Evolutionary conservation across 2,329 filamentous ascomycete genomes (phyloP).

Genomic region (Xylaria sp.): DNA sequence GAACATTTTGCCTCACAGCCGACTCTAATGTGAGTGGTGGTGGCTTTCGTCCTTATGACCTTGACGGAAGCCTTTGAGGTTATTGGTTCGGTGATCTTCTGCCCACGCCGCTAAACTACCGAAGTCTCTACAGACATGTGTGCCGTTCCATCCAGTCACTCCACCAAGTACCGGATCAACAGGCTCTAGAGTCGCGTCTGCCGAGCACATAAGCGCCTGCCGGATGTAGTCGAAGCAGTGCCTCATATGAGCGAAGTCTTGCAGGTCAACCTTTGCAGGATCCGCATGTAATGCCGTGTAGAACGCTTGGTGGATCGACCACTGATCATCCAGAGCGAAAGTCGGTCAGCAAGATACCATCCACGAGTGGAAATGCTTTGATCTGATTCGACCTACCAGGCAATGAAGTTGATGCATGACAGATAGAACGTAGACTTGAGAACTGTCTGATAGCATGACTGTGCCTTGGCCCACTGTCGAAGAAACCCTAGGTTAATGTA

Average conservation of each 20-base stretch:
- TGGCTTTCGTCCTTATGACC: background rate
- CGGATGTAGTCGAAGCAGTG: slow-evolving; percentile 24
- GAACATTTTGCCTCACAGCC: background rate
- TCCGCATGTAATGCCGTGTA: background rate
- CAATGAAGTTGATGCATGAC: background rate
- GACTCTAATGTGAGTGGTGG: background rate
- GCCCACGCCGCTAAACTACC: slow-evolving; percentile 9
- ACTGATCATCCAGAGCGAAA: background rate
- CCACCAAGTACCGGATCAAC: background rate
- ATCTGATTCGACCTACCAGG: background rate
- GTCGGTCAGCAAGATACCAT: background rate
- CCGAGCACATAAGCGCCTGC: slow-evolving; percentile 14
- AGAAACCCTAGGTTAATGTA: background rate
- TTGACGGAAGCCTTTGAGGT: background rate
- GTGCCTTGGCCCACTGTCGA: slow-evolving; percentile 15
- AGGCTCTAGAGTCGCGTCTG: slow-evolving; percentile 17
- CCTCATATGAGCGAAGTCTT: slow-evolving; percentile 6
- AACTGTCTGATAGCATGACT: background rate
- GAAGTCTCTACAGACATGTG: slow-evolving; percentile 7
- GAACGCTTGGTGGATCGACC: background rate
- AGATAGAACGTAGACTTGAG: slow-evolving; percentile 12
- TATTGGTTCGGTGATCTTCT: background rate
- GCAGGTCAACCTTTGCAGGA: background rate
- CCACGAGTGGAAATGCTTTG: background rate
- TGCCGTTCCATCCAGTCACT: background rate